Percentiles rank a stretch among this genome's conserved stretches.
These are phyloP conservation scores for Monilinia vaccinii-corymbosi DNA, from an alignment of 2,329 filamentous ascomycete genomes.

Conservation along the genomic window DNA sequence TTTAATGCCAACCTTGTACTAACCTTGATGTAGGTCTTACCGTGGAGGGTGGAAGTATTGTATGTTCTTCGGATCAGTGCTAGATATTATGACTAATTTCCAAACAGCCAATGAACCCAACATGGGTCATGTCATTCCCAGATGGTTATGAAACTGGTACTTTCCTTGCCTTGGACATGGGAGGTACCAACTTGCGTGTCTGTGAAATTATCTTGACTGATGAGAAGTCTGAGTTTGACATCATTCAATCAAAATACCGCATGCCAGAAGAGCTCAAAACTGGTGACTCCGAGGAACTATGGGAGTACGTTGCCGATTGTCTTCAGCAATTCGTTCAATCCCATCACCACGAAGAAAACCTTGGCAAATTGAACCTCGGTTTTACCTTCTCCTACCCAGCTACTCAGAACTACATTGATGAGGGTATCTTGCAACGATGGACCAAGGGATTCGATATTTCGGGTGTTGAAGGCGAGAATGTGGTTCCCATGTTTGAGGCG, in stretches of 20 bases:
- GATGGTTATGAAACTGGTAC: slow-evolving; percentile 81
- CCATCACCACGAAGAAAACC: slow-evolving; percentile 61
- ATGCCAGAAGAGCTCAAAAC: slow-evolving; percentile 91
- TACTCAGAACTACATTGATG: slow-evolving; percentile 86
- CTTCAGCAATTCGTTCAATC: slow-evolving; percentile 82
- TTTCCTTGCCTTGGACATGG: slow-evolving; percentile 88
- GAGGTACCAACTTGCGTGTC: slow-evolving; percentile 89
- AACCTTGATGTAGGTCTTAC: slow-evolving; percentile 53
- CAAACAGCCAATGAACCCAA: slow-evolving; percentile 86
- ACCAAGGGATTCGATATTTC: slow-evolving; percentile 95
- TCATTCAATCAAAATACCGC: slow-evolving; percentile 91
- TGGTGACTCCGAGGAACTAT: slow-evolving; percentile 74
- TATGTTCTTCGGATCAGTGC: slow-evolving; percentile 40
- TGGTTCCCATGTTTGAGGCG: slow-evolving; percentile 78
- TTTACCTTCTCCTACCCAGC: slow-evolving; percentile 97
- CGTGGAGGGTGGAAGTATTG: slow-evolving; percentile 85
- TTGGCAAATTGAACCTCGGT: slow-evolving; percentile 66
- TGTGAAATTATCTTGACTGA: slow-evolving; percentile 87
- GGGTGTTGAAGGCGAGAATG: slow-evolving; percentile 82
- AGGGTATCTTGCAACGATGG: slow-evolving; percentile 88
- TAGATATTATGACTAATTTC: slow-evolving; percentile 8
- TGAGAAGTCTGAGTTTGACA: slow-evolving; percentile 82
- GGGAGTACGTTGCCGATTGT: slow-evolving; percentile 92
- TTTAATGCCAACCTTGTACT: background rate
- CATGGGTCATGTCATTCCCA: slow-evolving; percentile 88